phyloP scores from a whole-genome alignment of 2,329 filamentous ascomycete genomes.

The Chrysoporthe deuterocubensis region DNA sequence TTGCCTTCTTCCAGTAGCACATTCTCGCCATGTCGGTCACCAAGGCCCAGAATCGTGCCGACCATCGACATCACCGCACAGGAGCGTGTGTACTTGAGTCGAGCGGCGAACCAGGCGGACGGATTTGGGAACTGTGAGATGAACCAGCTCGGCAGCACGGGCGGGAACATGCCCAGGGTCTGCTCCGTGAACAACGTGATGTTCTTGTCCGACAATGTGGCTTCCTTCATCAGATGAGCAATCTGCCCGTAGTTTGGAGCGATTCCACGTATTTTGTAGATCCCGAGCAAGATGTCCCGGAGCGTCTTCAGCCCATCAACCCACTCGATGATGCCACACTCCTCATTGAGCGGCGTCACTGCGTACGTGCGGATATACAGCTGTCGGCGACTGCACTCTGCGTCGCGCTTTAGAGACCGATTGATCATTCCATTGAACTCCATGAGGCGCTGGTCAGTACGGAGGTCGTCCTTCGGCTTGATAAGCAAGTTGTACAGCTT shows the following conservation, averaged over 20 bases:
- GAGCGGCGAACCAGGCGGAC: slow-evolving; percentile 86
- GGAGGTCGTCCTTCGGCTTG: slow-evolving; percentile 97
- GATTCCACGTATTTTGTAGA: slow-evolving; percentile 78
- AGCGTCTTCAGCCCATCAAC: slow-evolving; percentile 94
- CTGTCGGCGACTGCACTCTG: slow-evolving; percentile 86
- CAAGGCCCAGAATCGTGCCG: slow-evolving; percentile 89
- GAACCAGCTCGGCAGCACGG: slow-evolving; percentile 93
- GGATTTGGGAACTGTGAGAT: slow-evolving; percentile 93
- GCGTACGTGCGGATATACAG: slow-evolving; percentile 97
- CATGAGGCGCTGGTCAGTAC: slow-evolving; percentile 97
- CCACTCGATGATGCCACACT: slow-evolving; percentile 98
- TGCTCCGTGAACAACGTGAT: slow-evolving; percentile 72
- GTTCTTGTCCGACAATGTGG: slow-evolving; percentile 59
- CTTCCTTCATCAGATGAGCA: slow-evolving; percentile 66
- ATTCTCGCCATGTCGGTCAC: slow-evolving; percentile 96
- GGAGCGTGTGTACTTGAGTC: slow-evolving; percentile 87
- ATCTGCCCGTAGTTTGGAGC: slow-evolving; percentile 71
- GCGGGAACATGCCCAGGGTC: slow-evolving; percentile 70
- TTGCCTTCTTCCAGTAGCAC: slow-evolving; percentile 93
- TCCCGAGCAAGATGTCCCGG: slow-evolving; percentile 82
- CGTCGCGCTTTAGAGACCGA: slow-evolving; percentile 85
- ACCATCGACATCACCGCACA: slow-evolving; percentile 99
- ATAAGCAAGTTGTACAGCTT: slow-evolving; percentile 87
- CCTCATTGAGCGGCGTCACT: slow-evolving; percentile 94
- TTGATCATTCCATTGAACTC: slow-evolving; percentile 99